phyloP scores from a whole-genome alignment of 2,329 filamentous ascomycete species.

The Sclerotinia sclerotiorum region DNA sequence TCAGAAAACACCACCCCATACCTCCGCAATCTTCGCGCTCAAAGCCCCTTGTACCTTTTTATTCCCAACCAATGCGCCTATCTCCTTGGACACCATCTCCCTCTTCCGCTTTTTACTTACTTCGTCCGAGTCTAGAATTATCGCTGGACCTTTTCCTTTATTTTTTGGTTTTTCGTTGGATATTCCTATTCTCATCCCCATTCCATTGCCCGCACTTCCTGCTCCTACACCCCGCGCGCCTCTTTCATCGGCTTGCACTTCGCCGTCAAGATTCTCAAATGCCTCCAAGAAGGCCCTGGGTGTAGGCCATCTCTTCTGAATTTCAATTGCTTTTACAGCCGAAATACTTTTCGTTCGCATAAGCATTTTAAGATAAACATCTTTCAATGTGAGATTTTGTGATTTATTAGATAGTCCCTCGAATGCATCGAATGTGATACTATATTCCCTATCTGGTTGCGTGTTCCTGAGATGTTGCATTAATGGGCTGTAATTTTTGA shows the following conservation, averaged over 20 bases:
- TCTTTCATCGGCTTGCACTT: neutral
- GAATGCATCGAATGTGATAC: constrained; percentile 71
- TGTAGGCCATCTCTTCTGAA: constrained; percentile 76
- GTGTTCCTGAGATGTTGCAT: constrained; percentile 58
- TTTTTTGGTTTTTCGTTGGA: neutral
- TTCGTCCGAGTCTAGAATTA: constrained; percentile 3
- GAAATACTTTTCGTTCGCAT: constrained; percentile 77
- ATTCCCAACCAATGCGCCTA: constrained; percentile 60
- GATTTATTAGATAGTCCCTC: constrained; percentile 73
- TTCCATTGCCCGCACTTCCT: neutral
- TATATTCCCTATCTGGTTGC: constrained; percentile 43
- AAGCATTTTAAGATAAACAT: constrained; percentile 80
- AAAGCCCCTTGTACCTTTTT: constrained; percentile 67
- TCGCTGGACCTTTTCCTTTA: neutral
- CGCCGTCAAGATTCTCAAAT: constrained; percentile 45
- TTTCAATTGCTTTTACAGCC: constrained; percentile 75
- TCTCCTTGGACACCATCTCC: constrained; percentile 58
- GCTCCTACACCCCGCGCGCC: neutral
- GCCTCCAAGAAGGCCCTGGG: constrained; percentile 70
- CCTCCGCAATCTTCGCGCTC: constrained; percentile 68
- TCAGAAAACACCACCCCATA: constrained; percentile 58
- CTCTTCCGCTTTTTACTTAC: constrained; percentile 51
- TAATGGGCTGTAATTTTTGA: constrained; percentile 64
- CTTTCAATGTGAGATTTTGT: constrained; percentile 68
- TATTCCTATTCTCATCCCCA: neutral